These are phyloP conservation scores for Grigorovia yakushimaensis DNA, from an alignment of 805 yeast species.

Conservation along the genomic window DNA sequence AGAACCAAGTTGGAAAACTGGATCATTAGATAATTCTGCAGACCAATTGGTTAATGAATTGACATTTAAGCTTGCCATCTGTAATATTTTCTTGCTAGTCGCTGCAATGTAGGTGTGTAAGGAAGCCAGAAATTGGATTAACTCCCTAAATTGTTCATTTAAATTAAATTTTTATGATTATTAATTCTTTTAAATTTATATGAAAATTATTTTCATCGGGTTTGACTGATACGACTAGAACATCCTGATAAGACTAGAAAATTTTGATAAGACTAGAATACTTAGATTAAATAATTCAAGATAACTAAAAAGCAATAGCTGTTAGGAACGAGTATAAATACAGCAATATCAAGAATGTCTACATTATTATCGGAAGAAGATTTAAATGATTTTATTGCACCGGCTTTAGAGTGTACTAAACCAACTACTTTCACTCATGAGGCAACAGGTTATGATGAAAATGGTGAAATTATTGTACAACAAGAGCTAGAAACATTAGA, in stretches of 20 bases:
- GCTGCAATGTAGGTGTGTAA: not conserved
- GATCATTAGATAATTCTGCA: constrained; percentile 20
- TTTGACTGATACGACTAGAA: no score
- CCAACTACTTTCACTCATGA: constrained; percentile 40
- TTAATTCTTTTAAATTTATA: no score
- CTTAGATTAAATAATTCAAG: no score
- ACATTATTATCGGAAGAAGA: constrained; percentile 83
- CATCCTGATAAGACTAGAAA: no score
- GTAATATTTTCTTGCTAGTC: not conserved
- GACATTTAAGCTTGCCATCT: constrained; percentile 1
- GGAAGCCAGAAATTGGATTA: no score
- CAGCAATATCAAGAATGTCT: constrained; percentile 54
- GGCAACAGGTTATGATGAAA: constrained; percentile 3
- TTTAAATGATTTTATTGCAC: constrained; percentile 86
- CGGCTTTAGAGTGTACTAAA: constrained; percentile 90
- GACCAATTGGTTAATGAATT: constrained; percentile 14
- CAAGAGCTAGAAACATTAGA: constrained; percentile 47
- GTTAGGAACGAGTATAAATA: not conserved
- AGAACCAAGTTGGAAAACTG: constrained; percentile 27
- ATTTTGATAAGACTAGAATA: no score
- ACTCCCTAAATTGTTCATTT: no score
- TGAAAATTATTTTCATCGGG: not conserved
- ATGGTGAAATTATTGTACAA: constrained; percentile 56
- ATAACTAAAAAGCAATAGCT: no score
- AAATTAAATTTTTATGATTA: not conserved